A percentile compares a stretch with the other conserved stretches of the same genome.
These are phyloP conservation scores for Petunia secreta DNA, from an alignment of 257 asterid species.

Conservation along the genomic window DNA sequence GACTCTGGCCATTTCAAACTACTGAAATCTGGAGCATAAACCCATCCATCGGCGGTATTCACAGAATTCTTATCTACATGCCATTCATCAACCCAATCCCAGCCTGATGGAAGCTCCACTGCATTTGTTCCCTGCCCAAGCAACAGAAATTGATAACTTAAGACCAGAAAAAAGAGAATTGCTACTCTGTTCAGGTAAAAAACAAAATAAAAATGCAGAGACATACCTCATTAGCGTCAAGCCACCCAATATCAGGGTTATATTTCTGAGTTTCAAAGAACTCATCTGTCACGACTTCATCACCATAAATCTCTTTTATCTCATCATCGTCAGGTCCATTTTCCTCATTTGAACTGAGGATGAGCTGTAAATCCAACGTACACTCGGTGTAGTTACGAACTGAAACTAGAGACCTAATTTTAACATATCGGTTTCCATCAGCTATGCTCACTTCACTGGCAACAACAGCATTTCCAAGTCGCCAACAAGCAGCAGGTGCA, in stretches of 20 bases:
- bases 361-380: slow-evolving; percentile 71
- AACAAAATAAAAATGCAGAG: slow-evolving; percentile 3
- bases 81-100: slow-evolving; percentile 95
- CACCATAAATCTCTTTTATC: slow-evolving; percentile 37
- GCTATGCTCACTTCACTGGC: slow-evolving; percentile 88
- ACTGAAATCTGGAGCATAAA: slow-evolving; percentile 75
- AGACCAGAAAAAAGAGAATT: slow-evolving; percentile 16
- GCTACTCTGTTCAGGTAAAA: not conserved
- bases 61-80: slow-evolving; percentile 67
- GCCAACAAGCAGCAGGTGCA: slow-evolving; percentile 96
- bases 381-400: slow-evolving; percentile 77
- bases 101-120: slow-evolving; percentile 72
- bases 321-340: slow-evolving; percentile 38
- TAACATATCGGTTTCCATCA: slow-evolving; percentile 78
- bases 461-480: slow-evolving; percentile 71
- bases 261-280: slow-evolving; percentile 74
- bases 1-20: slow-evolving; percentile 90
- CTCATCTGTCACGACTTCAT: slow-evolving; percentile 57
- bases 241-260: slow-evolving; percentile 65
- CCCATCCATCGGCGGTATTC: slow-evolving; percentile 87
- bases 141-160: slow-evolving; percentile 23
- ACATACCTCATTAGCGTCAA: slow-evolving; percentile 61
- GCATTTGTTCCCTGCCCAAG: slow-evolving; percentile 60
- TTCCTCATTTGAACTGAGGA: slow-evolving; percentile 47
- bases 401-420: slow-evolving; percentile 83